A percentile compares a stretch with the other conserved stretches of the same genome.
Conservation (phyloP, 2,329 filamentous ascomycete genomes). For the Thielaviopsis ethacetica region DNA sequence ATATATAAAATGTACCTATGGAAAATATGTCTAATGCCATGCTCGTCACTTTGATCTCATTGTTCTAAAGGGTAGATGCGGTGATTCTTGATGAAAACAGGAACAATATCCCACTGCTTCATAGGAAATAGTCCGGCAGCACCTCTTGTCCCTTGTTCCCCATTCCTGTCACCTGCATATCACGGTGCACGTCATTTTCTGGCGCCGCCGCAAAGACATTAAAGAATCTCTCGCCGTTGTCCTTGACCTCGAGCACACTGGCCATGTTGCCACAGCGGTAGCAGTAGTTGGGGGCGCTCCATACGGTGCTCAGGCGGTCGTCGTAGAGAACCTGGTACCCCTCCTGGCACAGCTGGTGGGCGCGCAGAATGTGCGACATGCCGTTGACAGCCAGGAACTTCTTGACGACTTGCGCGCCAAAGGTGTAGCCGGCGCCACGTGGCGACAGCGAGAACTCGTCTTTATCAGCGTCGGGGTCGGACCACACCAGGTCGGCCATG, state of each 20-base stretch:
- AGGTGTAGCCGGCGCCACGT: conserved; percentile 88
- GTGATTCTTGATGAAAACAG: neutral
- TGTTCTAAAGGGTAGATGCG: too few relatives aligned
- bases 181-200: conserved; percentile 83
- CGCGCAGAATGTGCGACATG: conserved; percentile 93
- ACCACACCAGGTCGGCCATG: conserved; percentile 99
- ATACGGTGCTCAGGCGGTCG: conserved; percentile 85
- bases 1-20: too few relatives aligned
- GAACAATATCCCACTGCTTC: conserved; percentile 13
- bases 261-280: conserved; percentile 95
- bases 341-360: conserved; percentile 97
- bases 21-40: too few relatives aligned
- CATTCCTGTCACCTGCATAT: conserved; percentile 61
- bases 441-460: conserved; percentile 95
- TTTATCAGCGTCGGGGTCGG: conserved; percentile 88
- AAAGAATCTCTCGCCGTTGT: conserved; percentile 84
- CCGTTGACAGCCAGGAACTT: conserved; percentile 95
- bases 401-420: conserved; percentile 92
- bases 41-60: too few relatives aligned
- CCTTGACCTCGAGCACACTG: conserved; percentile 89
- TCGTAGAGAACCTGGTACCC: conserved; percentile 96
- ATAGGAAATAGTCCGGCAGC: conserved; percentile 60
- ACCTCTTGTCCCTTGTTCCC: conserved; percentile 47
- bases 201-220: conserved; percentile 96
- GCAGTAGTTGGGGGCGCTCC: conserved; percentile 94